A percentile compares a stretch with the other conserved stretches of the same genome.
phyloP scores from a whole-genome alignment of 176 grass and related monocot species.

The Oryza coarctata region DNA sequence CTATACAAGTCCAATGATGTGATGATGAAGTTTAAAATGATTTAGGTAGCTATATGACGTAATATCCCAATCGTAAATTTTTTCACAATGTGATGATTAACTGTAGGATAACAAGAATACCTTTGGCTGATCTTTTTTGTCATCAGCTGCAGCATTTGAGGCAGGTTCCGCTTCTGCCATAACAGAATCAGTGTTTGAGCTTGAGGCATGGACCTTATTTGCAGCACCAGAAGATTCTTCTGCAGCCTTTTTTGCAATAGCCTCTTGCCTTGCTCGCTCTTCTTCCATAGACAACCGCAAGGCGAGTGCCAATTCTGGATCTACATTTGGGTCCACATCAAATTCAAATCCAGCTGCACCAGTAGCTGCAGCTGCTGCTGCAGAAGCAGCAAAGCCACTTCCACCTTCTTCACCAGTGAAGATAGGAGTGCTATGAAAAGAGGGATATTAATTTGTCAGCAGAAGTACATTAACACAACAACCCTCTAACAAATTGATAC shows the following conservation, averaged over 20 bases:
- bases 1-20: background rate
- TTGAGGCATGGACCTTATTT: conserved; percentile 54
- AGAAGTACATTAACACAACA: background rate
- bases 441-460: conserved; percentile 8
- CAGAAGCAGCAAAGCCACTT: conserved; percentile 93
- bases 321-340: conserved; percentile 95
- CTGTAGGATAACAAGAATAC: conserved; percentile 7
- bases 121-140: conserved; percentile 55
- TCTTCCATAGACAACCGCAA: conserved; percentile 98
- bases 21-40: background rate
- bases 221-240: conserved; percentile 57
- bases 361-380: conserved; percentile 83
- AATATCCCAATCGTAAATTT: background rate
- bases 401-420: conserved; percentile 95
- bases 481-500: background rate
- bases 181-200: conserved; percentile 55
- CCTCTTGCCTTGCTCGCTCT: conserved; percentile 90
- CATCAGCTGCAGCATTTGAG: conserved; percentile 47
- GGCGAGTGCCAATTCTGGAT: conserved; percentile 91
- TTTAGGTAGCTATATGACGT: background rate
- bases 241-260: conserved; percentile 69
- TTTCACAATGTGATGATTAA: background rate
- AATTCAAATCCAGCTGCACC: conserved; percentile 91
- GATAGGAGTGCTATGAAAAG: conserved; percentile 75
- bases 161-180: conserved; percentile 58